Evolutionary conservation across 2,329 filamentous ascomycete genomes (phyloP).

Genomic region (Dothidotthia symphoricarpi): DNA sequence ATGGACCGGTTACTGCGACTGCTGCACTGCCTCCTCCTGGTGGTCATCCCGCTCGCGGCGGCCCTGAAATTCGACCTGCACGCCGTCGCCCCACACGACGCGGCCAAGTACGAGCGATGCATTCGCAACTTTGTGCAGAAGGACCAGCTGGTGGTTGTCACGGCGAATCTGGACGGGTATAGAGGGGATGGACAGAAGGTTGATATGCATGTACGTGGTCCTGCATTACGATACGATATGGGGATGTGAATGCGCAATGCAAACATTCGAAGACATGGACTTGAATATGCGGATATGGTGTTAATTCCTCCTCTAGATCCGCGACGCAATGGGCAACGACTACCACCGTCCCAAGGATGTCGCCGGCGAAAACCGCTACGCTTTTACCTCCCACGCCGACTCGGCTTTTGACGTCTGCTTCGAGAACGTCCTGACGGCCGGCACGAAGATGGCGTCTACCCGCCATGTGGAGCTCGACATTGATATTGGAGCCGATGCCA

Average conservation of each 20-base stretch:
- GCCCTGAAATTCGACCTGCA: constrained; percentile 93
- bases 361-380: constrained; percentile 84
- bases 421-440: constrained; percentile 71
- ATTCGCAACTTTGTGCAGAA: constrained; percentile 92
- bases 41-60: constrained; percentile 48
- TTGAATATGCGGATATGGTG: too few relatives aligned
- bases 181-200: constrained; percentile 90
- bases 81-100: constrained; percentile 64
- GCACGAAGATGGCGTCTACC: constrained; percentile 39
- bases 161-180: constrained; percentile 78
- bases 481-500: constrained; percentile 93
- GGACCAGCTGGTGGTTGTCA: constrained; percentile 94
- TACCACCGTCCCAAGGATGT: constrained; percentile 90
- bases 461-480: constrained; percentile 88
- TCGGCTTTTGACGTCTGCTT: constrained; percentile 96
- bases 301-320: constrained; percentile 72
- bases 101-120: constrained; percentile 73
- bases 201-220: constrained; percentile 79
- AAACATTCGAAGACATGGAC: constrained; percentile 6
- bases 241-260: constrained; percentile 1
- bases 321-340: constrained; percentile 92
- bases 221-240: too few relatives aligned
- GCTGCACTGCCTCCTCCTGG: constrained; percentile 34
- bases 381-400: constrained; percentile 90
- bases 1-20: constrained; percentile 40